Percentiles rank a stretch among this genome's conserved stretches.
These are phyloP conservation scores for Coriolopsis trogii DNA, from an alignment of 1,284 basidiomycete genomes.

Conservation along the genomic window DNA sequence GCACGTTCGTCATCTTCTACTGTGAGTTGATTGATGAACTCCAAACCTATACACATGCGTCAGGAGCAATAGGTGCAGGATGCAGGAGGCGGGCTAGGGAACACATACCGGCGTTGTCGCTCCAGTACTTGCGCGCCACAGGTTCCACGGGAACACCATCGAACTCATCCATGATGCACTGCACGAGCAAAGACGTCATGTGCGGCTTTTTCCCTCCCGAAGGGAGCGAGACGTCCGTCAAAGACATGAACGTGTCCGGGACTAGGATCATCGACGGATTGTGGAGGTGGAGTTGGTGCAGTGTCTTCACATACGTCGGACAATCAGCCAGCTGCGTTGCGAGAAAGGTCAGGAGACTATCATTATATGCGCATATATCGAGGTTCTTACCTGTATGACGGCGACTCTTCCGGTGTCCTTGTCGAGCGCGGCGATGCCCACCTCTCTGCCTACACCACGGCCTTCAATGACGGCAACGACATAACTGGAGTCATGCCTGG, in stretches of 20 bases:
- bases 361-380: slow-evolving; percentile 9
- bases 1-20: slow-evolving; percentile 78
- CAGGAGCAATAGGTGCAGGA: no score
- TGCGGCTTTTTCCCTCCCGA: slow-evolving; percentile 48
- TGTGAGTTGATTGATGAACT: slow-evolving; percentile 76
- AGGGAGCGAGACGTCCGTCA: slow-evolving; percentile 47
- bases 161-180: slow-evolving; percentile 77
- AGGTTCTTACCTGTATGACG: slow-evolving; percentile 61
- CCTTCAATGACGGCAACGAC: slow-evolving; percentile 75
- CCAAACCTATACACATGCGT: slow-evolving; percentile 56
- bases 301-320: slow-evolving; percentile 83
- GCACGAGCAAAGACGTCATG: slow-evolving; percentile 65
- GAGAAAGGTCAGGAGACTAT: not conserved
- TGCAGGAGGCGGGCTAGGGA: not conserved
- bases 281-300: slow-evolving; percentile 85
- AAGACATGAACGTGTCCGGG: slow-evolving; percentile 75
- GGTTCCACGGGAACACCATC: slow-evolving; percentile 66
- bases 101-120: slow-evolving; percentile 68
- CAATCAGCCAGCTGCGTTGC: slow-evolving; percentile 71
- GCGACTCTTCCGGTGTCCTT: slow-evolving; percentile 77
- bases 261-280: slow-evolving; percentile 74
- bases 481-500: slow-evolving; percentile 58
- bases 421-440: slow-evolving; percentile 86
- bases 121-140: slow-evolving; percentile 81
- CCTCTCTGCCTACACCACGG: slow-evolving; percentile 75